Conservation (phyloP, 169 alveolate species). For the Cryptosporidium felis region DNA sequence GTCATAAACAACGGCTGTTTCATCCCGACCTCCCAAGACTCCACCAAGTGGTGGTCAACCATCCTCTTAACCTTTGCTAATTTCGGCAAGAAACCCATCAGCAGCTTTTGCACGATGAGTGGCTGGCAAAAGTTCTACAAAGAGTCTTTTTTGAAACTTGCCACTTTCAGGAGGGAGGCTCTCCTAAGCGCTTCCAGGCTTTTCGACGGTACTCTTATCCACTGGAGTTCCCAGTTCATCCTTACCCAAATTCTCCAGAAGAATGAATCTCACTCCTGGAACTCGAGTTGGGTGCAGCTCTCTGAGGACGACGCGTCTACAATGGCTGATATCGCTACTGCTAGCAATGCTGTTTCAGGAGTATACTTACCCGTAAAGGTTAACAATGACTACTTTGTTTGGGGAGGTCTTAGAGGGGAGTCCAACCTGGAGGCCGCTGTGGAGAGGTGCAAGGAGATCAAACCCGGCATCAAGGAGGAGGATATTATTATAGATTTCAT, state of each 20-base stretch:
- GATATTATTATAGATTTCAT: constrained; percentile 53
- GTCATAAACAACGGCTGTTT: constrained; percentile 31
- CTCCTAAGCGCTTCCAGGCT: constrained; percentile 53
- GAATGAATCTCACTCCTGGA: not conserved
- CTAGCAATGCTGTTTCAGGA: constrained; percentile 67
- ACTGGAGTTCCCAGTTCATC: constrained; percentile 36
- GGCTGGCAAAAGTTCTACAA: constrained; percentile 54
- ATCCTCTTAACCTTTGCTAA: constrained; percentile 41
- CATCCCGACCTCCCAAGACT: constrained; percentile 58
- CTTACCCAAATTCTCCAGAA: not conserved
- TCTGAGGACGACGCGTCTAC: constrained; percentile 5
- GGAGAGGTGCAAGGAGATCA: constrained; percentile 60
- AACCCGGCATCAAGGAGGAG: constrained; percentile 44
- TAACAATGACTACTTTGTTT: constrained; percentile 32
- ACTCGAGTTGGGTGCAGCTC: constrained; percentile 7
- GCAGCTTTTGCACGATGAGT: constrained; percentile 32
- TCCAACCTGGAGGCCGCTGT: constrained; percentile 52
- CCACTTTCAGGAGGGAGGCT: constrained; percentile 36
- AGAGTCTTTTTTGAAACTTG: constrained; percentile 9
- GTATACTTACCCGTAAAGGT: constrained; percentile 48
- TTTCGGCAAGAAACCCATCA: constrained; percentile 45
- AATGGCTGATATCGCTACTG: constrained; percentile 49
- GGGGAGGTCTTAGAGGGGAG: constrained; percentile 71
- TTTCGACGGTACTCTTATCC: constrained; percentile 56
- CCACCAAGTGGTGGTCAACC: constrained; percentile 61